Evolutionary conservation across 2,329 filamentous ascomycete species (phyloP).

Genomic region (Albophoma yamanashiensis): DNA sequence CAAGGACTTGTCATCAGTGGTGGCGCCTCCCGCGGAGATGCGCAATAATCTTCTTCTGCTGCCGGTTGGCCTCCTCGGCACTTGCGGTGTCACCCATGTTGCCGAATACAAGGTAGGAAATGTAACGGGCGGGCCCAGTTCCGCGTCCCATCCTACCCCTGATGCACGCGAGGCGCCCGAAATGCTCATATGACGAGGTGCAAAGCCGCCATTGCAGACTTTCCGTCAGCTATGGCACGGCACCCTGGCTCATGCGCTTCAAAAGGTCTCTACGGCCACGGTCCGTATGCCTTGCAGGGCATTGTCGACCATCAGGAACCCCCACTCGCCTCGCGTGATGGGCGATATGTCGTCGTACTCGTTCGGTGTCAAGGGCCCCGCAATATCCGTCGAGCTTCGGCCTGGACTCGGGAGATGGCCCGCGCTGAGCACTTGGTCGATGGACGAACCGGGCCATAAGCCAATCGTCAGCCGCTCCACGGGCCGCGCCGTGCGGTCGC

Average conservation of each 20-base stretch:
- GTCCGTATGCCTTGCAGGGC: slow-evolving; percentile 31
- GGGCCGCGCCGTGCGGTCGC: slow-evolving; percentile 26
- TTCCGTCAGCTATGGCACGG: no score
- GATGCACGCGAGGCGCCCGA: no score
- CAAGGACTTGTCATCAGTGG: no score
- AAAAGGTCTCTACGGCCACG: slow-evolving; percentile 42
- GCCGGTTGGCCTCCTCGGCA: no score
- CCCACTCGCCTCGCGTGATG: slow-evolving; percentile 52
- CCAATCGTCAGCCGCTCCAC: slow-evolving; percentile 16
- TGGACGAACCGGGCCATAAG: slow-evolving; percentile 24
- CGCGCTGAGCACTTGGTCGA: slow-evolving; percentile 31
- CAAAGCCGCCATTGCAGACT: no score
- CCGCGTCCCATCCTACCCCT: no score
- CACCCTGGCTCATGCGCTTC: slow-evolving; percentile 14
- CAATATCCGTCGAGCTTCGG: slow-evolving; percentile 9
- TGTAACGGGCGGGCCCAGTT: no score
- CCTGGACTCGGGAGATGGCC: slow-evolving; percentile 9
- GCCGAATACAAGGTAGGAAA: no score
- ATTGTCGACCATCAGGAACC: slow-evolving; percentile 43
- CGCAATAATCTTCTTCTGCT: no score
- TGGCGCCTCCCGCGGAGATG: no score
- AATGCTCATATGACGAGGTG: no score
- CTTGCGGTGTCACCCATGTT: no score
- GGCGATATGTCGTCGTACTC: slow-evolving; percentile 52
- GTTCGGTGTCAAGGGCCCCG: slow-evolving; percentile 46